Evolutionary conservation across 2,329 filamentous ascomycete genomes (phyloP), one percentile per base, ranked within the genome.

Genomic region (Sporothrix pallida): DNA sequence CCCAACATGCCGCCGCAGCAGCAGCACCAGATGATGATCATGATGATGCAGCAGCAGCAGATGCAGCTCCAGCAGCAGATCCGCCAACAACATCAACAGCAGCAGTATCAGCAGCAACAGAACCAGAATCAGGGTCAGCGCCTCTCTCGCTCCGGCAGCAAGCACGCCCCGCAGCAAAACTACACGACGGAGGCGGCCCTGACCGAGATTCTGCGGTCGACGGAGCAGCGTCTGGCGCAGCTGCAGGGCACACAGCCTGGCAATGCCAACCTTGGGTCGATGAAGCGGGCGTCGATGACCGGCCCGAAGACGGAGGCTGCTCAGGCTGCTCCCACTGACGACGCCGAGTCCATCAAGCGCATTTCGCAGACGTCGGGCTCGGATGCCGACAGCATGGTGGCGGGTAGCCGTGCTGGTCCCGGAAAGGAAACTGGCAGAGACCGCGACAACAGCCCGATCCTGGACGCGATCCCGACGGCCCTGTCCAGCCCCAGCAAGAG

Each of bases 171-270:
- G 13, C 70, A 74, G 3, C 71, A 70, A 20, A 72, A 68, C n/a
- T 48, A 70, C 9, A 15, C 68, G 1, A 83, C 86, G 0, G 87
- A 88, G 75, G 82, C 83, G 12, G 86, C 86, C 0, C 78, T 89
- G 37, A 81, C 83, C 0, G 81, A 85, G 74, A 89, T 89, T 42
- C 80, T 89, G 46, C 82, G 82, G 60, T 86, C 83, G 48, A 89
- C 87, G 0, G 87, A 88, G 37, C 81, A 85, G 80, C 81, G 87
- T 10, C 81, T 89, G 15, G 73, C 72, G 54, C 74, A 76, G 73
- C 54, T 70, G 69, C 74, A 76, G 67, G 17, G 60, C 42, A 17
- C 50, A 65, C 13, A 26, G 48, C 44, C 17, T 3, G 37, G n/a
- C 13, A 10, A 23, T 12, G 23, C 20, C 48, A 26, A 23, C 37